phyloP scores from a whole-genome alignment of 108 stramenopile genomes.

The Cyclotella atomus region DNA sequence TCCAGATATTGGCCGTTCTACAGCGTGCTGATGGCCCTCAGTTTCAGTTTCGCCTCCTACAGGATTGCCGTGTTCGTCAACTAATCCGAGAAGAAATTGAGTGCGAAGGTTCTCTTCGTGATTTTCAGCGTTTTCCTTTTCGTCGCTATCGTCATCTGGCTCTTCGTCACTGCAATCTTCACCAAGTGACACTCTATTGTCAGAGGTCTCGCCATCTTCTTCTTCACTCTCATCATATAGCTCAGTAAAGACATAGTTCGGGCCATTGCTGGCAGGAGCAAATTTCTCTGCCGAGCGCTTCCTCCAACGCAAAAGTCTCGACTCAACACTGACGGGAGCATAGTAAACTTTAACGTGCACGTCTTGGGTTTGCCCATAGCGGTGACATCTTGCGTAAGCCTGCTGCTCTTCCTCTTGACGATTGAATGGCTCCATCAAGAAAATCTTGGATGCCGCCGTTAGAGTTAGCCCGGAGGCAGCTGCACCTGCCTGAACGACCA shows the following conservation, averaged over 20 bases:
- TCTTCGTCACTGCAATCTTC: not conserved
- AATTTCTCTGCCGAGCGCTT: slow-evolving; percentile 21
- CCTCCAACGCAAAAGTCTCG: slow-evolving; percentile 63
- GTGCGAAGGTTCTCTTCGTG: slow-evolving; percentile 10
- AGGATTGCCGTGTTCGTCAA: slow-evolving; percentile 6
- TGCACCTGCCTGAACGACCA: slow-evolving; percentile 65
- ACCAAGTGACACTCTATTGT: not conserved
- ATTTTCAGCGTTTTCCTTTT: not conserved
- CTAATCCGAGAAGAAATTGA: slow-evolving; percentile 13
- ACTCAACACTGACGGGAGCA: slow-evolving; percentile 60
- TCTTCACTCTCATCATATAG: not conserved
- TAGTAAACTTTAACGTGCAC: slow-evolving; percentile 60
- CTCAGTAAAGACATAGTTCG: not conserved
- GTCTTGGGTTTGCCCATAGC: slow-evolving; percentile 54
- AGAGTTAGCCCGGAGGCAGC: slow-evolving; percentile 73
- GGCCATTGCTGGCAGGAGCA: not conserved
- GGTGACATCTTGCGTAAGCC: slow-evolving; percentile 54
- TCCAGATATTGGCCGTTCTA: not conserved
- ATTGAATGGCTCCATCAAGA: slow-evolving; percentile 75
- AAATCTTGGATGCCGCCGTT: slow-evolving; percentile 64
- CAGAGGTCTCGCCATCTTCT: not conserved
- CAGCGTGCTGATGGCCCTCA: not conserved
- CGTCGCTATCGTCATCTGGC: not conserved
- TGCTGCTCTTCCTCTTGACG: slow-evolving; percentile 67
- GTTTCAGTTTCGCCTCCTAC: not conserved